Evolutionary conservation across 495 filamentous ascomycete genomes (phyloP).

Genomic region (Trichoderma asperelloides): DNA sequence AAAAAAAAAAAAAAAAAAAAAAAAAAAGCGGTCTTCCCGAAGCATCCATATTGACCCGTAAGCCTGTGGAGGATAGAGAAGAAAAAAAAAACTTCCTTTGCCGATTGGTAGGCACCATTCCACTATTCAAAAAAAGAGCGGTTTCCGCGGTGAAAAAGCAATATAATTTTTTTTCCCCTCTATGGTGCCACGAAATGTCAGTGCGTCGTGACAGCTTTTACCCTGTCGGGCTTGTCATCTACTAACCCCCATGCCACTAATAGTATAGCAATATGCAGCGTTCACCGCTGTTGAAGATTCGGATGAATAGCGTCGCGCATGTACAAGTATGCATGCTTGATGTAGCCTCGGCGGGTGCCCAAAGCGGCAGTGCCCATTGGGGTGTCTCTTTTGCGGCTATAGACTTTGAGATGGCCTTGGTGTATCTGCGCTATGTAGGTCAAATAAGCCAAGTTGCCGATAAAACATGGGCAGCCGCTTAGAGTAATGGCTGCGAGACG

Average conservation of each 20-base stretch:
- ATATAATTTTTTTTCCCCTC: neutral
- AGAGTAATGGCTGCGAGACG: neutral
- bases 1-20: neutral
- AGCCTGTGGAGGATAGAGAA: neutral
- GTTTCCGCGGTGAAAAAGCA: constrained; percentile 4
- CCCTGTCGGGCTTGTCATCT: neutral
- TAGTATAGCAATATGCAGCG: neutral
- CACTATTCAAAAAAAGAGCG: neutral
- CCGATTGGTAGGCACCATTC: neutral
- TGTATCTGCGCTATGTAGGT: neutral
- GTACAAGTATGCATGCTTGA: neutral
- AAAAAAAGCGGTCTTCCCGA: neutral
- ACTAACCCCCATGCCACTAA: neutral
- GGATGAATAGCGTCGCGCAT: neutral
- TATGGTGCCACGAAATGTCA: neutral
- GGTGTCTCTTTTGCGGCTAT: neutral
- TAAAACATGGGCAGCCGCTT: neutral
- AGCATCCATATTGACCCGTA: neutral
- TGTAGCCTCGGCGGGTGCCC: neutral
- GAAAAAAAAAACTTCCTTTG: neutral
- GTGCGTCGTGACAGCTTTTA: neutral
- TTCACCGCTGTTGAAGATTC: neutral
- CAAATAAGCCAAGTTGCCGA: neutral
- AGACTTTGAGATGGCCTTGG: neutral
- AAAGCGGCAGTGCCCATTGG: neutral